Conservation (phyloP, 1,284 basidiomycete genomes). For the Amylostereum areolatum region DNA sequence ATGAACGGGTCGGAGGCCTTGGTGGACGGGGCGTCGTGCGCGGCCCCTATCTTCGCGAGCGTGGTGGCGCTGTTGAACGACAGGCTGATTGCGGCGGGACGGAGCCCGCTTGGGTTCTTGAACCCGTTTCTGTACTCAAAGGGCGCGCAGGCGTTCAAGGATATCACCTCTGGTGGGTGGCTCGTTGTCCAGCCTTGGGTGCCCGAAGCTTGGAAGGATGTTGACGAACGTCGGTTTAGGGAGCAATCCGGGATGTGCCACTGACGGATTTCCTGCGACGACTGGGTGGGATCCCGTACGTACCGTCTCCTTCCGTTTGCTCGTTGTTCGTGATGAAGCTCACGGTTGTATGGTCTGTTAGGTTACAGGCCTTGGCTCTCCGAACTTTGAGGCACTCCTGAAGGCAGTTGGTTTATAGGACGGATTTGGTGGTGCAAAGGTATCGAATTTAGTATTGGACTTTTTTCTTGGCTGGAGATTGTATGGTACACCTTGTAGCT, state of each 20-base stretch:
- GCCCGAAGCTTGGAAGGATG: background rate
- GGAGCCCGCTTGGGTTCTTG: conserved; percentile 38
- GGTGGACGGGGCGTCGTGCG: conserved; percentile 47
- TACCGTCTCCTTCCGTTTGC: background rate
- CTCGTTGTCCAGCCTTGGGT: no score
- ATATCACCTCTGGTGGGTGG: background rate
- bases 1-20: conserved; percentile 16
- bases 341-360: background rate
- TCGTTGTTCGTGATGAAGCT: background rate
- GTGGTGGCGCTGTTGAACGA: conserved; percentile 54
- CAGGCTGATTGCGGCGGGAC: conserved; percentile 34
- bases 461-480: no score
- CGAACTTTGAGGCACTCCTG: background rate
- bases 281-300: background rate
- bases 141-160: background rate
- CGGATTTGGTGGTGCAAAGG: no score
- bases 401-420: background rate
- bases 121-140: conserved; percentile 39
- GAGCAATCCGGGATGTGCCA: background rate
- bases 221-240: background rate
- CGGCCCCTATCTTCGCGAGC: conserved; percentile 42
- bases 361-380: background rate
- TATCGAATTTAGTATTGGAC: no score
- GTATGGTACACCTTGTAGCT: no score
- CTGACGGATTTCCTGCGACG: background rate